Conservation (phyloP, 352 stramenopile genomes). For the Saprolegnia diclina region DNA sequence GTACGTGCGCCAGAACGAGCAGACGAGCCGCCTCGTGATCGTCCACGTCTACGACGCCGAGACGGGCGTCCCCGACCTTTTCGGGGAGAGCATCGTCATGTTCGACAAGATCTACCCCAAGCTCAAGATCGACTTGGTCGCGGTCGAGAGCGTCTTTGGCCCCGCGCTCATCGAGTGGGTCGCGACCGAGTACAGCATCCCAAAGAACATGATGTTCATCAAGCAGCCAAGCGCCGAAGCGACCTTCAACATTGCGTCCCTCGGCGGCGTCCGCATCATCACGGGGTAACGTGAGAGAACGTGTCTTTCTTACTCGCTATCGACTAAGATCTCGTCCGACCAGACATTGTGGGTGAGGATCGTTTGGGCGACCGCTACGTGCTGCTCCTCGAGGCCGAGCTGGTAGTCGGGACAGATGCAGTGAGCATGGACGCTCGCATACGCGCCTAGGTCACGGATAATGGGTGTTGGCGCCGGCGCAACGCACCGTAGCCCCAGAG, state of each 20-base stretch:
- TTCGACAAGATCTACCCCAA: slow-evolving; percentile 94
- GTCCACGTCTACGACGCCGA: slow-evolving; percentile 84
- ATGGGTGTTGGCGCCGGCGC: neutral
- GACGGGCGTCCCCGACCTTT: slow-evolving; percentile 49
- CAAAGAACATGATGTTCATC: slow-evolving; percentile 96
- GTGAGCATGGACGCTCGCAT: neutral
- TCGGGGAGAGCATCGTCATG: slow-evolving; percentile 83
- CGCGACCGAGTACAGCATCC: slow-evolving; percentile 81
- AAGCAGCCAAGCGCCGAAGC: slow-evolving; percentile 94
- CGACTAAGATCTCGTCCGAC: neutral
- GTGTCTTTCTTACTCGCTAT: neutral
- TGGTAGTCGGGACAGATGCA: neutral
- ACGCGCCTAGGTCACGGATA: neutral
- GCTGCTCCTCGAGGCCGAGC: neutral
- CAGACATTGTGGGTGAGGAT: neutral
- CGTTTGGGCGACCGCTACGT: neutral
- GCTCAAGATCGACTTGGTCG: slow-evolving; percentile 91
- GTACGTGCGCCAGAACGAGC: slow-evolving; percentile 92
- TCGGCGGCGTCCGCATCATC: slow-evolving; percentile 90
- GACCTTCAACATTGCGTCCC: slow-evolving; percentile 86
- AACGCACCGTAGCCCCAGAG: neutral
- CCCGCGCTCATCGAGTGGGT: slow-evolving; percentile 91
- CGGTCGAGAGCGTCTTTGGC: slow-evolving; percentile 76
- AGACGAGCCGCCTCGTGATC: slow-evolving; percentile 87
- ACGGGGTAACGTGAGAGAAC: slow-evolving; percentile 44